Conservation (phyloP, 192 early-diverging fungal species). For the Linnemannia elongata region DNA sequence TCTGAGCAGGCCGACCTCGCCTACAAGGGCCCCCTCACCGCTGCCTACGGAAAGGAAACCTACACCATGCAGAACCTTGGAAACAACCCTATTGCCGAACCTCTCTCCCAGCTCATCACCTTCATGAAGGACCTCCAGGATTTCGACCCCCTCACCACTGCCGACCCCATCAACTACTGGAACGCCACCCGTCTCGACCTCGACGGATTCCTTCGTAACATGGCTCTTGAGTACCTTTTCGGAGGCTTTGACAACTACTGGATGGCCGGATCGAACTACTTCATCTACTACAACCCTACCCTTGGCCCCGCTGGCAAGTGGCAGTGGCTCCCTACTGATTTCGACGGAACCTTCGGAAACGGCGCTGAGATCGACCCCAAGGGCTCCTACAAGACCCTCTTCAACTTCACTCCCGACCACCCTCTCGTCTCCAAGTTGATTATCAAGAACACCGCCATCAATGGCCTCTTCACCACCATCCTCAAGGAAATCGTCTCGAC, state of each 20-base stretch:
- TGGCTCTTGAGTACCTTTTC: conserved; percentile 65
- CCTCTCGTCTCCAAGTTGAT: conserved; percentile 59
- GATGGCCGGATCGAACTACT: conserved; percentile 62
- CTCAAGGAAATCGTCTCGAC: conserved; percentile 52
- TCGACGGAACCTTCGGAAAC: conserved; percentile 63
- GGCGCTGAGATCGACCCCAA: conserved; percentile 38
- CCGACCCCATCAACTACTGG: conserved; percentile 46
- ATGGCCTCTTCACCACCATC: conserved; percentile 38
- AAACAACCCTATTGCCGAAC: conserved; percentile 25
- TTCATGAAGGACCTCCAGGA: conserved; percentile 52
- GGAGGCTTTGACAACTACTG: conserved; percentile 65
- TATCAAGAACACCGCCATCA: conserved; percentile 47
- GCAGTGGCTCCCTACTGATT: conserved; percentile 61
- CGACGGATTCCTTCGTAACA: conserved; percentile 63
- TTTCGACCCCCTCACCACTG: conserved; percentile 30
- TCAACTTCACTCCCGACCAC: conserved; percentile 34
- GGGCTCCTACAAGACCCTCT: conserved; percentile 47
- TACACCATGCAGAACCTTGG: conserved; percentile 47
- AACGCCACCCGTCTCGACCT: conserved; percentile 44
- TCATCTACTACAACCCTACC: conserved; percentile 60
- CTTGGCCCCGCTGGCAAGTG: conserved; percentile 45
- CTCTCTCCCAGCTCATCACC: conserved; percentile 40
- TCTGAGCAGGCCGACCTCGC: conserved; percentile 45
- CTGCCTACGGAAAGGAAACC: conserved; percentile 38
- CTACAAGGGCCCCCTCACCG: conserved; percentile 35